Conservation (phyloP, 108 stramenopile genomes). For the Mayamaea pseudoterrestris region DNA sequence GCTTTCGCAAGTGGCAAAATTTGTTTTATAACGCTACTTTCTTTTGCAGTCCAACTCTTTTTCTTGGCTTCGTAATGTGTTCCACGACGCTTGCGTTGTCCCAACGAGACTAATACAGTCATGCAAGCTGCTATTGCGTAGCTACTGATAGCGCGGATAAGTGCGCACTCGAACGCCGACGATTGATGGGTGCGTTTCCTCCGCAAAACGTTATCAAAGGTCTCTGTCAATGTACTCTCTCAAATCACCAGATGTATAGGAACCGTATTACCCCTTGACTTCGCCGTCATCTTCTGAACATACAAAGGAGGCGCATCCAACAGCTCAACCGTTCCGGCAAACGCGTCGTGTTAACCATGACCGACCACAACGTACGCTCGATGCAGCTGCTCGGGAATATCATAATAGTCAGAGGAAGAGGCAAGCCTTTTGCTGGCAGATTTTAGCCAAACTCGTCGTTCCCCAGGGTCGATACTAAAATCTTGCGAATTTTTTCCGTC, state of each 20-base stretch:
- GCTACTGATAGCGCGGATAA: too few species aligned
- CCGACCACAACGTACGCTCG: conserved; percentile 37
- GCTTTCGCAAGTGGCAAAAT: too few species aligned
- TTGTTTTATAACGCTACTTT: too few species aligned
- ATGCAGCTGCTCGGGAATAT: conserved; percentile 54
- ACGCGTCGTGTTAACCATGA: conserved; percentile 14
- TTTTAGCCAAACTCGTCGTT: background rate
- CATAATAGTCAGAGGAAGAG: conserved; percentile 22
- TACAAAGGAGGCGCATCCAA: conserved; percentile 7
- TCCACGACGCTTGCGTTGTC: too few species aligned
- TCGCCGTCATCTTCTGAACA: conserved; percentile 8
- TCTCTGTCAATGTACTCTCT: conserved; percentile 25
- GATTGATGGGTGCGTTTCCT: conserved; percentile 10
- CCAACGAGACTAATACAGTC: too few species aligned
- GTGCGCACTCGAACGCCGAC: conserved; percentile 9
- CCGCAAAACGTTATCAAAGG: conserved; percentile 20
- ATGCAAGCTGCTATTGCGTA: too few species aligned
- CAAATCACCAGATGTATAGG: conserved; percentile 18
- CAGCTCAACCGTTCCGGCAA: conserved; percentile 3
- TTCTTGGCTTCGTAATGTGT: too few species aligned
- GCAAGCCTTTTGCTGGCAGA: too few species aligned
- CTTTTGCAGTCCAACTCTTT: too few species aligned
- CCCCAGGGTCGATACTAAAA: conserved; percentile 23
- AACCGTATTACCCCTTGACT: conserved; percentile 20
- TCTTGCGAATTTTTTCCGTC: conserved; percentile 24